Percentiles rank a stretch among this genome's conserved stretches.
Evolutionary conservation across 768 basidiomycete species (phyloP).

Genomic region (Hypholoma sublateritium): DNA sequence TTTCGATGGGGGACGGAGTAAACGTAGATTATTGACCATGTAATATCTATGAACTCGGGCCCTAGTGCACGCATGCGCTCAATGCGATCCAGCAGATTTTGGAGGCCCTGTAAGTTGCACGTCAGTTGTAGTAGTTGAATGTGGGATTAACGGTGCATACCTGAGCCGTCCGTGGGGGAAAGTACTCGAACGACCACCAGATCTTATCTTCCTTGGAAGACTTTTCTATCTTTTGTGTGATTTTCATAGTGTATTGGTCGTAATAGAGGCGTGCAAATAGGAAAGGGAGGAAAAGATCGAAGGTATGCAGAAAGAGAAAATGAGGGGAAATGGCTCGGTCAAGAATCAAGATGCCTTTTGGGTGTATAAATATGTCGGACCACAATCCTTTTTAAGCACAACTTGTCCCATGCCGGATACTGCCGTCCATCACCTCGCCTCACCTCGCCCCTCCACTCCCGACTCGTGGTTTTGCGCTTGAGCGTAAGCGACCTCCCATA

Average conservation of each 20-base stretch:
- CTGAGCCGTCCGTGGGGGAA: slow-evolving; percentile 94
- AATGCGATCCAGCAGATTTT: slow-evolving; percentile 97
- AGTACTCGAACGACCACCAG: slow-evolving; percentile 99
- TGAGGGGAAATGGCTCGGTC: slow-evolving; percentile 6
- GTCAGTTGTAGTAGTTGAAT: background rate
- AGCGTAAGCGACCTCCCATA: background rate
- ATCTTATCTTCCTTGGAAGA: slow-evolving; percentile 81
- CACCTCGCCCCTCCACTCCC: background rate
- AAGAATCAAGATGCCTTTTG: slow-evolving; percentile 5
- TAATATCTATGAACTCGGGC: slow-evolving; percentile 98
- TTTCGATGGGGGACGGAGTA: background rate
- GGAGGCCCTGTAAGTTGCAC: slow-evolving; percentile 60
- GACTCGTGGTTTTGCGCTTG: background rate
- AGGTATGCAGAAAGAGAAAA: slow-evolving; percentile 15
- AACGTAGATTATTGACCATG: slow-evolving; percentile 56
- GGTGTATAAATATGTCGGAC: slow-evolving; percentile 8
- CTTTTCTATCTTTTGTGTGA: slow-evolving; percentile 90
- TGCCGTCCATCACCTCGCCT: background rate
- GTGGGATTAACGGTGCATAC: slow-evolving; percentile 35
- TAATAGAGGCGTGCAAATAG: slow-evolving; percentile 13
- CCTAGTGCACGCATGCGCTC: slow-evolving; percentile 95
- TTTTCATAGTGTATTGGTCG: slow-evolving; percentile 67
- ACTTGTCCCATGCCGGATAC: background rate
- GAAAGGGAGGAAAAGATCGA: slow-evolving; percentile 21
- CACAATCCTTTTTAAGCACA: slow-evolving; percentile 7